Evolutionary conservation across 2,329 filamentous ascomycete species (phyloP).

Genomic region (Beauveria varroae): DNA sequence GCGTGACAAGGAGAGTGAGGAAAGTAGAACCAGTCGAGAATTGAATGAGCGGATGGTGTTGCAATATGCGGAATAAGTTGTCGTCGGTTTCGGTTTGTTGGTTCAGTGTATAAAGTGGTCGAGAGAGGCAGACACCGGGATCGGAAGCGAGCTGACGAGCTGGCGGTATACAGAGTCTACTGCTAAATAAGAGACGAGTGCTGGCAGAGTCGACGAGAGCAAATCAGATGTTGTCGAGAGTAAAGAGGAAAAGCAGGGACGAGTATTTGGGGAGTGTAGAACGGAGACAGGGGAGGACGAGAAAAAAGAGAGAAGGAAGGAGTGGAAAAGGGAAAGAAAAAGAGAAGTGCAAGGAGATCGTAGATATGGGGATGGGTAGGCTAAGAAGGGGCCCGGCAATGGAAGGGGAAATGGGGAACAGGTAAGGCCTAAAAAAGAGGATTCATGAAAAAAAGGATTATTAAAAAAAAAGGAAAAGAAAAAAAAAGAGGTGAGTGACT

Average conservation of each 20-base stretch:
- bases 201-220: neutral
- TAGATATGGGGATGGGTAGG: conserved; percentile 15
- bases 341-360: conserved; percentile 13
- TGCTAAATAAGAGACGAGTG: neutral
- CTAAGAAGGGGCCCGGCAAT: conserved; percentile 11
- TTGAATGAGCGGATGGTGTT: neutral
- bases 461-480: neutral
- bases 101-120: conserved; percentile 12
- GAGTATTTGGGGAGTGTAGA: conserved; percentile 9
- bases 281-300: conserved; percentile 4
- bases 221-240: neutral
- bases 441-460: neutral
- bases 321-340: conserved; percentile 17
- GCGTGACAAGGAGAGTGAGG: neutral
- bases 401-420: conserved; percentile 6
- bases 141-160: neutral
- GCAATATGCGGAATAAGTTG: neutral
- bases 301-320: conserved; percentile 15
- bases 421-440: conserved; percentile 1
- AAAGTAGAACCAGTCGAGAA: neutral
- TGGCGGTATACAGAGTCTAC: neutral
- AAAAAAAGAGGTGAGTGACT: conserved; percentile 1
- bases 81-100: conserved; percentile 1
- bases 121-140: conserved; percentile 7
- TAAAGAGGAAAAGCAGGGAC: neutral